Evolutionary conservation across 2,329 filamentous ascomycete genomes (phyloP), one percentile per base, ranked within the genome.

Genomic region (Hymenoscyphus fraxineus): DNA sequence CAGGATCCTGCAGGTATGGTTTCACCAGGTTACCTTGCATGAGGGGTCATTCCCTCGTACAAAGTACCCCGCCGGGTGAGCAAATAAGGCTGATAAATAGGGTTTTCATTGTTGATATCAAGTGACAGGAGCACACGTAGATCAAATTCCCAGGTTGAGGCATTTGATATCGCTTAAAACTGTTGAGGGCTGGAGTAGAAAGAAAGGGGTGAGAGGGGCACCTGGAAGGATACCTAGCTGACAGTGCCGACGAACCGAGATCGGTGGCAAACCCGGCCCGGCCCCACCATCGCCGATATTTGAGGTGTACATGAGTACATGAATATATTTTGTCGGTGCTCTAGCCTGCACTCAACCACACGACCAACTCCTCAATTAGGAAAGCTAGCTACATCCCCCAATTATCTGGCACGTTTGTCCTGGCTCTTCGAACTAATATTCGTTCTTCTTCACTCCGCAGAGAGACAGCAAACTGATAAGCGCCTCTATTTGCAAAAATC

Each of bases 21-120:
- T 27, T n/a, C 35, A 35, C 35, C 35, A 35, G 35, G n/a, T 10
- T 44, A 44, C 44, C 16, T 22, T 51, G 44, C 44, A 51, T 19
- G 44, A 51, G 44, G 47, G 47, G 47, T 54, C 47, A 54, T 54
- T 12, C 19, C 47, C 47, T 54, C 47, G 47, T 54, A 54, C 47
- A 54, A 54, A 54, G 13, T 54, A 54, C 47, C 47, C 47, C 47
- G 19, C 47, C 19, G 47, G 47, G 47, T 54, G 47, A 54, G 47
- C 47, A 27, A 54, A 54, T 54, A 27, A 54, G 47, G 19, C 47
- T 54, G 47, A 54, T 54, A n/a, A 54, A 54, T 54, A 54, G 47
- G 19, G n/a, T 54, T 19, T 22, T 54, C 13, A 54, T 16, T 44
- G 7, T 44, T n/a, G 3, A 22, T 27, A 22, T 22, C 44, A 35